Conservation (phyloP, 192 early-diverging fungal genomes). For the Coemansia sp. region DNA sequence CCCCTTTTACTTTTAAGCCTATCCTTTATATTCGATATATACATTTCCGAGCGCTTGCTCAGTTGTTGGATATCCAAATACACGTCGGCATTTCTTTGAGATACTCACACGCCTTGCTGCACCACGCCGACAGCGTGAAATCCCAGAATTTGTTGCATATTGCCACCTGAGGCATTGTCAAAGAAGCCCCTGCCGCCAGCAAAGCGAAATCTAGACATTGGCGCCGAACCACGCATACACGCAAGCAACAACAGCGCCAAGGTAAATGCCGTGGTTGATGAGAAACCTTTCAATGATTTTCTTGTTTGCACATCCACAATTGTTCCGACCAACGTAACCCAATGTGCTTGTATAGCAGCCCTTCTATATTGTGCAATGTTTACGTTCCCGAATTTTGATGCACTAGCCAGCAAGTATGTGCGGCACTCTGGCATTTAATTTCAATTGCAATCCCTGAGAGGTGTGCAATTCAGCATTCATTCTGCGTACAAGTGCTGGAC, state of each 20-base stretch:
- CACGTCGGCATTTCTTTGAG: not conserved
- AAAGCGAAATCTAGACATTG: not conserved
- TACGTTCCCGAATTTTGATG: not conserved
- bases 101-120: not conserved
- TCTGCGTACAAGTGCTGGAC: not conserved
- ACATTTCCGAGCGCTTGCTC: not conserved
- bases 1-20: not conserved
- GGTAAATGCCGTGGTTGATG: not conserved
- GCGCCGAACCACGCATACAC: not conserved
- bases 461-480: not conserved
- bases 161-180: not conserved
- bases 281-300: not conserved
- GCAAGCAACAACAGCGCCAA: not conserved
- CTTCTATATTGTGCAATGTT: constrained; percentile 1
- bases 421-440: not conserved
- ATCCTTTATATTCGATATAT: not conserved
- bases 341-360: not conserved
- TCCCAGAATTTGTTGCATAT: not conserved
- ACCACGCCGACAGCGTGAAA: not conserved
- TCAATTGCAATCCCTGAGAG: constrained; percentile 6
- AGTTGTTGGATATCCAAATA: not conserved
- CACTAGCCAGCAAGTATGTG: not conserved
- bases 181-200: not conserved
- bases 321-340: not conserved
- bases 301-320: not conserved